A percentile compares a stretch with the other conserved stretches of the same genome.
Evolutionary conservation across 163 green algal genomes (phyloP).

Genomic region (Volvox carteri): DNA sequence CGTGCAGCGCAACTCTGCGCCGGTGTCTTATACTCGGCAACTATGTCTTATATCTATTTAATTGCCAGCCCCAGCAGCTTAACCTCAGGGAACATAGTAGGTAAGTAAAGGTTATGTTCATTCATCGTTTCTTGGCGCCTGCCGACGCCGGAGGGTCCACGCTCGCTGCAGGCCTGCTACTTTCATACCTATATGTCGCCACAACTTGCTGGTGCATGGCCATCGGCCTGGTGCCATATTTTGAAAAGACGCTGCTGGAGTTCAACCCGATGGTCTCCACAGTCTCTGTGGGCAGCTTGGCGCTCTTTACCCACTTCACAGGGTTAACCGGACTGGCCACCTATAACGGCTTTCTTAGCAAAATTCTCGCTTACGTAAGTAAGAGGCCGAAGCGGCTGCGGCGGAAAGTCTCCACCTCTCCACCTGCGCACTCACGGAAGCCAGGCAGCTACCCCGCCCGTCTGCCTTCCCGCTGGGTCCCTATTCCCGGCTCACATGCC

Average conservation of each 20-base stretch:
- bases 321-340: conserved; percentile 34
- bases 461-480: no score
- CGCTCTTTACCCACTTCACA: conserved; percentile 33
- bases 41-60: conserved; percentile 36
- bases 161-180: conserved; percentile 39
- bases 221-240: conserved; percentile 55
- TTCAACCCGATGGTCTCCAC: conserved; percentile 45
- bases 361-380: conserved; percentile 48
- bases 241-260: conserved; percentile 55
- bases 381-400: no score
- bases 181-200: conserved; percentile 55
- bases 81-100: conserved; percentile 25
- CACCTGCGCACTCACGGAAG: neutral
- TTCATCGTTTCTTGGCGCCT: neutral
- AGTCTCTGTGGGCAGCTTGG: conserved; percentile 17
- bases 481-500: no score
- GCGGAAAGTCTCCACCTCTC: neutral
- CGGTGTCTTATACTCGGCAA: conserved; percentile 32
- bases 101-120: neutral
- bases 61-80: conserved; percentile 24
- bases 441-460: no score
- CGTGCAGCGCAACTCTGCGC: conserved; percentile 47
- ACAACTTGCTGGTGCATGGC: conserved; percentile 53
- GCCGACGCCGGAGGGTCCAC: neutral
- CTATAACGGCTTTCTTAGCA: conserved; percentile 32